Evolutionary conservation across 169 alveolate genomes (phyloP).

Genomic region (Cryptosporidium canis): DNA sequence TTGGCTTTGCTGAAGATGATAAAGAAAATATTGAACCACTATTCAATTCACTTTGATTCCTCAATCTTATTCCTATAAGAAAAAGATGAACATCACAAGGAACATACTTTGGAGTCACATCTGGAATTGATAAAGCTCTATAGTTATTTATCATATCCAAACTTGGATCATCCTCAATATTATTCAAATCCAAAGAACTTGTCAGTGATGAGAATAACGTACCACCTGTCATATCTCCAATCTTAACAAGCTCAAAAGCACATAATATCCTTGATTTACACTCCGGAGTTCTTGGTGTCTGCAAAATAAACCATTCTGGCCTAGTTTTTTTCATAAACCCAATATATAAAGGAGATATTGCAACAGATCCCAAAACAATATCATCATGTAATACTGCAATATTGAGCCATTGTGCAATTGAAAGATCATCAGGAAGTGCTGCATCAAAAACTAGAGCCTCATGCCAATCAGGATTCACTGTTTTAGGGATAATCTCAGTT

Average conservation of each 20-base stretch:
- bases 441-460: conserved; percentile 72
- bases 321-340: conserved; percentile 70
- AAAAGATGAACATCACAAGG: conserved; percentile 70
- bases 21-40: conserved; percentile 38
- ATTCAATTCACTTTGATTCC: conserved; percentile 15
- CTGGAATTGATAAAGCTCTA: conserved; percentile 51
- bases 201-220: conserved; percentile 17
- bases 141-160: not conserved
- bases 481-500: conserved; percentile 67
- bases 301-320: conserved; percentile 68
- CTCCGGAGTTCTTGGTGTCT: conserved; percentile 69
- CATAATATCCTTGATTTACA: conserved; percentile 62
- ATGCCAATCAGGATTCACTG: conserved; percentile 73
- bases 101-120: conserved; percentile 65
- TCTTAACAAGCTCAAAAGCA: conserved; percentile 61
- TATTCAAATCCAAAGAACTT: not conserved
- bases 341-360: conserved; percentile 67
- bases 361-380: conserved; percentile 63
- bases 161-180: not conserved
- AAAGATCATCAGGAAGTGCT: conserved; percentile 70
- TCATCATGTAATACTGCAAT: conserved; percentile 70
- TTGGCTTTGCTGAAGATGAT: conserved; percentile 38
- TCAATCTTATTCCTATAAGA: conserved; percentile 61
- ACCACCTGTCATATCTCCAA: conserved; percentile 34
- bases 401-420: conserved; percentile 71